Evolutionary conservation across 345 rosid genomes (phyloP).

Genomic region (Bruguiera sexangula): DNA sequence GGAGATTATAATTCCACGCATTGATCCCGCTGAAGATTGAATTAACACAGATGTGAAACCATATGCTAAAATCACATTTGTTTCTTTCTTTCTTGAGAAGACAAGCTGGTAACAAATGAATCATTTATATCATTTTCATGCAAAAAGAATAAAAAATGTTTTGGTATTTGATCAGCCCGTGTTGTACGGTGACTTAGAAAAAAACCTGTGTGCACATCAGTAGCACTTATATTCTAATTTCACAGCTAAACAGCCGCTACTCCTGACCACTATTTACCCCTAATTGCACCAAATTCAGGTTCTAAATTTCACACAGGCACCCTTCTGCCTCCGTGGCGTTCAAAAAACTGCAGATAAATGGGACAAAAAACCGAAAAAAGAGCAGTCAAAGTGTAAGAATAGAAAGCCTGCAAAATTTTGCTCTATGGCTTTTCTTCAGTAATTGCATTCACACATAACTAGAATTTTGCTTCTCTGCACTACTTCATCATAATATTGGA

Average conservation of each 20-base stretch:
- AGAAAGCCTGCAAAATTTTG: background rate
- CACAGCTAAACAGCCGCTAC: constrained; percentile 1
- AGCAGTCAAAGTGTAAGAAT: background rate
- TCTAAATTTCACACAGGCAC: constrained; percentile 44
- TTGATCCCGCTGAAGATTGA: no score
- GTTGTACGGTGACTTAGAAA: constrained; percentile 9
- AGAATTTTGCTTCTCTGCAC: no score
- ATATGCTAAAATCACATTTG: background rate
- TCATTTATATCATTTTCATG: background rate
- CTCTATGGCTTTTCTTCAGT: no score
- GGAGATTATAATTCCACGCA: no score
- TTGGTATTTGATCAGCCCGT: background rate
- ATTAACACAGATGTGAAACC: no score
- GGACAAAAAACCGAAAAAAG: background rate
- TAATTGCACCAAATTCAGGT: constrained; percentile 1
- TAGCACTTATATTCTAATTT: background rate
- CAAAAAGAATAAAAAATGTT: background rate
- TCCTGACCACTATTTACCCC: background rate
- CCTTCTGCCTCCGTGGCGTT: constrained; percentile 49
- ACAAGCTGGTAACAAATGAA: background rate
- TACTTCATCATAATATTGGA: no score
- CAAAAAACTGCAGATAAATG: constrained; percentile 44
- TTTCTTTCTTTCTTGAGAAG: background rate
- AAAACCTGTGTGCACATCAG: background rate
- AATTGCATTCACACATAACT: no score